Base-by-base conservation (phyloP, 768 basidiomycete genomes). In the Leccinum aurantiacum region DNA sequence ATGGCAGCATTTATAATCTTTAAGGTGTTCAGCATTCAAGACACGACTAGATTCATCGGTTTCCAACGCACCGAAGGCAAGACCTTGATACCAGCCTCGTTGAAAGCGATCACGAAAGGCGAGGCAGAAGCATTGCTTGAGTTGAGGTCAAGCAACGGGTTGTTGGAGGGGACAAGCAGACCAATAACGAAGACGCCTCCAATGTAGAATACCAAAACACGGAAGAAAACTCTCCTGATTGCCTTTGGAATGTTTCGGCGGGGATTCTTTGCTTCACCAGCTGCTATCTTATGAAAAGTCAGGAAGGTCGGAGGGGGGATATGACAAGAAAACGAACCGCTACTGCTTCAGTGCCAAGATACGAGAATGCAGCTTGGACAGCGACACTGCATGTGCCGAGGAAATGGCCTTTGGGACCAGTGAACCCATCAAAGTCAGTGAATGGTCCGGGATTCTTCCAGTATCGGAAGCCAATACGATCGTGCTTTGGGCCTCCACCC, bases 381-480 rank as follows among this genome's bases (percentile, higher is more conserved):
- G 83, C 77, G 51, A 84, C 84, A 2, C 82, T 77, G 75, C 79
- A 84, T 57, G 75, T 76, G 5, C 77, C 77, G 13, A 79, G 67
- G 76, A 87, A 87, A 27, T 76, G 78, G 22, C 84, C 84, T 44
- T 75, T 77, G 1, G 75, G 57, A 1, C 85, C 86, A 27, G 65
- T 56, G 46, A 77, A 73, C 3, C 65, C 69, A 38, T 74, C 10
- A 57, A 61, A 81, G 61, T 85, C 75, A 1, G 75, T 76, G 64
- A 88, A 82, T 0, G 86, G 82, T 1, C 87, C 87, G 0, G 86
- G 87, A 54, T 85, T 53, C 53, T 72, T 77, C 78, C 78, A 80
- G 69, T 77, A 81, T 2, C 77, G 76, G 63, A 80, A 79, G 0
- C 71, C 84, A 55, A 82, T 73, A 29, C 84, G 77, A 61, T 85